Evolutionary conservation across 345 rosid species (phyloP).

Genomic region (Hibiscus mutabilis): DNA sequence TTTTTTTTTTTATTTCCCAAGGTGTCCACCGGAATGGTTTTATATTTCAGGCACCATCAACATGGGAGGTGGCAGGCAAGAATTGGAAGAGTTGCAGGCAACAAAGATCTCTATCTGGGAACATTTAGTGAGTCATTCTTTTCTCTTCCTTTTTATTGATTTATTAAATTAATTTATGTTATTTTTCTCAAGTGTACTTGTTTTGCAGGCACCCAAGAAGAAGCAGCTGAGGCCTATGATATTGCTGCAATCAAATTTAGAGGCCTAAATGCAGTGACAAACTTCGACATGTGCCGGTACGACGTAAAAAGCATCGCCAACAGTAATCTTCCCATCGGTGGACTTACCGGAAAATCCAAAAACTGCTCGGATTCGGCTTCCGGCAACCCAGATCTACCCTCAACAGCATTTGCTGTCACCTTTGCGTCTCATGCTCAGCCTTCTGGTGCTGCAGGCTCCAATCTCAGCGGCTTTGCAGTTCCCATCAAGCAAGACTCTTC

Average conservation of each 20-base stretch:
- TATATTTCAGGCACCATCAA: slow-evolving; percentile 65
- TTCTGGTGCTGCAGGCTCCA: slow-evolving; percentile 20
- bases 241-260: slow-evolving; percentile 93
- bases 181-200: background rate
- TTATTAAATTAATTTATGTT: background rate
- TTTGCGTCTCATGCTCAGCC: slow-evolving; percentile 28
- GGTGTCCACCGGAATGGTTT: background rate
- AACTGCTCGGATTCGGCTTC: slow-evolving; percentile 35
- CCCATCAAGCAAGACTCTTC: slow-evolving; percentile 63
- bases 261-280: slow-evolving; percentile 83
- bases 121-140: slow-evolving; percentile 59
- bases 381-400: background rate
- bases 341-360: slow-evolving; percentile 43
- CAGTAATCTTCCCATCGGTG: slow-evolving; percentile 80
- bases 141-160: background rate
- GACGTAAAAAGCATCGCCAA: slow-evolving; percentile 77
- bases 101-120: slow-evolving; percentile 92
- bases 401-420: slow-evolving; percentile 40
- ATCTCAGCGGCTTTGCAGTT: slow-evolving; percentile 41
- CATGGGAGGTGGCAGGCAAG: slow-evolving; percentile 98
- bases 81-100: slow-evolving; percentile 90
- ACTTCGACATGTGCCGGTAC: slow-evolving; percentile 87
- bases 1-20: too few species aligned
- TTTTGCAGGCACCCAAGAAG: slow-evolving; percentile 27
- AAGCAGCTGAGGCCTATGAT: slow-evolving; percentile 57